Evolutionary conservation across 257 asterid species (phyloP).

Genomic region (Nicotiana tabacum): DNA sequence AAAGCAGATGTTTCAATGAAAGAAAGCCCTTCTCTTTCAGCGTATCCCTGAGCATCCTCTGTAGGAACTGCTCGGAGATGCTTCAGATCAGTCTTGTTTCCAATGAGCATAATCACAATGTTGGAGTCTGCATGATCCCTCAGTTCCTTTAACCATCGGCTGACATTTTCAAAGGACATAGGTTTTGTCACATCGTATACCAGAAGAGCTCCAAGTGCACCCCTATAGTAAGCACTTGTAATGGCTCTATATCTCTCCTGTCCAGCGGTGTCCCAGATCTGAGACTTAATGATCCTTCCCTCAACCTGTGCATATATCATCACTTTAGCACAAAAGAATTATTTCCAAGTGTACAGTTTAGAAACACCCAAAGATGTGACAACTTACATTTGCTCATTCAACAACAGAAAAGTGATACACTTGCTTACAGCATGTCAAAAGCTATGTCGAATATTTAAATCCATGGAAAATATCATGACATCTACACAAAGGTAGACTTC

Average conservation of each 20-base stretch:
- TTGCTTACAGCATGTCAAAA: neutral
- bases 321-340: neutral
- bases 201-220: slow-evolving; percentile 16
- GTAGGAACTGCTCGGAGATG: slow-evolving; percentile 13
- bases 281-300: slow-evolving; percentile 15
- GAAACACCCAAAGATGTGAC: neutral
- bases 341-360: neutral
- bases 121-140: slow-evolving; percentile 15
- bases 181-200: slow-evolving; percentile 17
- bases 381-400: neutral
- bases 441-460: neutral
- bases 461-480: neutral
- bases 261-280: slow-evolving; percentile 16
- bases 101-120: slow-evolving; percentile 14
- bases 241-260: slow-evolving; percentile 15
- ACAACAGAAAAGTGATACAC: neutral
- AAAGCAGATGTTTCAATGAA: slow-evolving; percentile 18
- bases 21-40: slow-evolving; percentile 18
- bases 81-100: slow-evolving; percentile 16
- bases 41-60: slow-evolving; percentile 14
- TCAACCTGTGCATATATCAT: neutral
- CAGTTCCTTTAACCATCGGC: slow-evolving; percentile 16
- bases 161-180: slow-evolving; percentile 11
- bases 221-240: slow-evolving; percentile 16
- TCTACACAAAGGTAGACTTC: neutral